These are phyloP conservation scores for Metarhizium anisopliae DNA, from an alignment of 2,329 filamentous ascomycete genomes.

Conservation along the genomic window DNA sequence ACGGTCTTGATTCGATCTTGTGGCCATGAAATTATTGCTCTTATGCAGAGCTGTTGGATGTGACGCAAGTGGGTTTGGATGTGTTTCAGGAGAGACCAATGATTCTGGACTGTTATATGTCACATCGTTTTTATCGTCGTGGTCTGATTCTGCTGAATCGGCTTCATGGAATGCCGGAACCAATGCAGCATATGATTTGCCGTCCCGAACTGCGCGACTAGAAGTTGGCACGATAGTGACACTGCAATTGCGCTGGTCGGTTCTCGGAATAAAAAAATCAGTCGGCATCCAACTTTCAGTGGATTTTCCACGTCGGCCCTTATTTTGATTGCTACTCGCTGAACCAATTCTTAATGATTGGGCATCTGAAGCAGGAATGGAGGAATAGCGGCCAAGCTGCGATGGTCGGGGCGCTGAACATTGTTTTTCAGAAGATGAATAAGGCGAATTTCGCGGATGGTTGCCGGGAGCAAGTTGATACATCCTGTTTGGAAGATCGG, in stretches of 20 bases:
- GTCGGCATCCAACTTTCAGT: slow-evolving; percentile 47
- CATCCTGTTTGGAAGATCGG: slow-evolving; percentile 46
- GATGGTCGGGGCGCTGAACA: slow-evolving; percentile 30
- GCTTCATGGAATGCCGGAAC: slow-evolving; percentile 33
- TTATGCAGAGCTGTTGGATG: slow-evolving; percentile 29
- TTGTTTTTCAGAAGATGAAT: slow-evolving; percentile 37
- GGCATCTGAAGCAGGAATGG: slow-evolving; percentile 37
- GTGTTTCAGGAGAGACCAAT: slow-evolving; percentile 15
- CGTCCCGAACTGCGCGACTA: slow-evolving; percentile 23
- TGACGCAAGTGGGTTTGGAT: slow-evolving; percentile 45
- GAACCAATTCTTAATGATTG: slow-evolving; percentile 16
- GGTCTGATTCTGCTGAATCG: slow-evolving; percentile 32
- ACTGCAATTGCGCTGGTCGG: slow-evolving; percentile 37
- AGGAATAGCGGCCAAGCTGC: slow-evolving; percentile 37
- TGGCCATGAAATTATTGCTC: slow-evolving; percentile 11
- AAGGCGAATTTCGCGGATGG: slow-evolving; percentile 34
- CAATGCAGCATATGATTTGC: slow-evolving; percentile 37
- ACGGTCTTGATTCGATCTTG: slow-evolving; percentile 6
- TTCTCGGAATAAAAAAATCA: slow-evolving; percentile 44
- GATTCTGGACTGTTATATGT: slow-evolving; percentile 16
- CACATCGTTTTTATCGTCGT: slow-evolving; percentile 26
- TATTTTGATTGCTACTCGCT: slow-evolving; percentile 16
- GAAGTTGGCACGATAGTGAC: neutral
- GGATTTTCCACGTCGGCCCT: slow-evolving; percentile 34
- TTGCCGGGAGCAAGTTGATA: slow-evolving; percentile 39